phyloP scores from a whole-genome alignment of 2,329 filamentous ascomycete genomes.

The Pyrenochaeta sp. region DNA sequence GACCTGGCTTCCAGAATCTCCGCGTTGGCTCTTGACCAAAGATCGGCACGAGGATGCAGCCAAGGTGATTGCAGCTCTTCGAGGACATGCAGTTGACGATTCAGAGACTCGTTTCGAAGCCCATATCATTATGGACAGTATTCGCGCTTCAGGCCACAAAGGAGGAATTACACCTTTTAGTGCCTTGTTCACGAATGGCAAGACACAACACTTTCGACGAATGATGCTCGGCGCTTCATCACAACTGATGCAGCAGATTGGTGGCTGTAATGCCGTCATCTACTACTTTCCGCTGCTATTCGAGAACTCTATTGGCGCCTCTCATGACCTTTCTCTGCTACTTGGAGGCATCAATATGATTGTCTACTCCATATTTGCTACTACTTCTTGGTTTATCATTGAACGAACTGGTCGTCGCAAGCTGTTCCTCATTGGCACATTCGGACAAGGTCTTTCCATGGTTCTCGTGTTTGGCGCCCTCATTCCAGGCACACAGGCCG shows the following conservation, averaged over 20 bases:
- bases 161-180: constrained; percentile 56
- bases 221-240: constrained; percentile 68
- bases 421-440: constrained; percentile 53
- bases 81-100: constrained; percentile 59
- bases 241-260: constrained; percentile 41
- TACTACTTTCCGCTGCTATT: constrained; percentile 56
- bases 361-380: constrained; percentile 64
- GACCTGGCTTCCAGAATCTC: constrained; percentile 69
- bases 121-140: constrained; percentile 71
- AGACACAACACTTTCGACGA: constrained; percentile 71
- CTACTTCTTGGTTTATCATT: constrained; percentile 69
- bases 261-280: constrained; percentile 52
- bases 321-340: constrained; percentile 53
- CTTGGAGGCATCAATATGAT: constrained; percentile 63
- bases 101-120: constrained; percentile 67
- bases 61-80: constrained; percentile 61
- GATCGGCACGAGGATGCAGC: constrained; percentile 69
- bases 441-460: constrained; percentile 66
- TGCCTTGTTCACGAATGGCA: constrained; percentile 67
- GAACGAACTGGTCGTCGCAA: constrained; percentile 65
- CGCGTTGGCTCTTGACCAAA: constrained; percentile 71
- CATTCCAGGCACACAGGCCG: constrained; percentile 41
- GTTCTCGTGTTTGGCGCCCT: constrained; percentile 51
- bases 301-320: constrained; percentile 60
- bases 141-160: constrained; percentile 52